Percentiles rank a stretch among this genome's conserved stretches.
Conservation (phyloP, 345 rosid species). For the Rhodamnia argentea region DNA sequence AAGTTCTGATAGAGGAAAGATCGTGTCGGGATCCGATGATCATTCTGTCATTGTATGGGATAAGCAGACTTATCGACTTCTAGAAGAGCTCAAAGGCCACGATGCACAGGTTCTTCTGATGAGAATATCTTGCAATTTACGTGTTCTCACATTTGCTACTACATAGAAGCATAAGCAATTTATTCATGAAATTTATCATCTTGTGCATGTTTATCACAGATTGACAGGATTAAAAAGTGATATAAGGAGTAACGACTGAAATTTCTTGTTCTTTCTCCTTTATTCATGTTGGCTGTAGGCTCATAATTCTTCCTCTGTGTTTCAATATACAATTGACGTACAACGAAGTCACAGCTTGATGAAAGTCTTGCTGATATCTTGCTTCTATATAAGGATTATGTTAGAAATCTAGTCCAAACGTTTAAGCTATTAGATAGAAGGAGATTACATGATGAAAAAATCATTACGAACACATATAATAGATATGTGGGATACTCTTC, state of each 20-base stretch:
- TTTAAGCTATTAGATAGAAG: background rate
- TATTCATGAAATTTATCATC: background rate
- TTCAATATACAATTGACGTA: background rate
- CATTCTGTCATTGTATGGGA: conserved; percentile 95
- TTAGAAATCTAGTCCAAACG: background rate
- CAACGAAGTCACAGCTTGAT: background rate
- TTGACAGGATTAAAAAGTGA: background rate
- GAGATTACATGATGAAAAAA: background rate
- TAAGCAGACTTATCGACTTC: conserved; percentile 85
- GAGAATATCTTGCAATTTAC: background rate
- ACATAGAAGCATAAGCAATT: background rate
- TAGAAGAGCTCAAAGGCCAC: conserved; percentile 95
- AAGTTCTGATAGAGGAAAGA: conserved; percentile 95
- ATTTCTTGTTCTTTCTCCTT: background rate
- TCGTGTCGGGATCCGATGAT: conserved; percentile 99
- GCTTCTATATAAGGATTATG: background rate
- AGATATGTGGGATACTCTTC: background rate
- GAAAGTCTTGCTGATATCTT: background rate
- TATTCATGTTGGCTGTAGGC: background rate
- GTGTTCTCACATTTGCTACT: background rate
- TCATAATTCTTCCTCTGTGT: background rate
- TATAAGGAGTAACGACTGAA: background rate
- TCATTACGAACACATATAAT: background rate
- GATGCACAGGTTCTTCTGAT: conserved; percentile 68
- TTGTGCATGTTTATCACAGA: background rate